These are phyloP conservation scores for Metarhizium rileyi DNA, from an alignment of 2,329 filamentous ascomycete species.

Conservation along the genomic window DNA sequence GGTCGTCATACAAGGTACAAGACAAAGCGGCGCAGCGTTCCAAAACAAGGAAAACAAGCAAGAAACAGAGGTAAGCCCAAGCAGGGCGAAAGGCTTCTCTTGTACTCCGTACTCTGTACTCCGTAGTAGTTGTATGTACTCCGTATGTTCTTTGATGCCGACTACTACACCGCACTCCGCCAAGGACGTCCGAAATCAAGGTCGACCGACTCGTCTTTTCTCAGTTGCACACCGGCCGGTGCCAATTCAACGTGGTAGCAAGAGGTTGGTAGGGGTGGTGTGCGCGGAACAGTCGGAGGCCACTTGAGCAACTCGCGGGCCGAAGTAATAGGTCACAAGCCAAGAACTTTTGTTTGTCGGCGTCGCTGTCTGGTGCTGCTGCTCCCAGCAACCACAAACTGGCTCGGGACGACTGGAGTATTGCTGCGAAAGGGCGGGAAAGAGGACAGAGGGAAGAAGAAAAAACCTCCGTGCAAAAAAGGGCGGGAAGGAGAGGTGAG, in stretches of 20 bases:
- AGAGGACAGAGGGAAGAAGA: neutral
- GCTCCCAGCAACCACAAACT: neutral
- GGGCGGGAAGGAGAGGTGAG: neutral
- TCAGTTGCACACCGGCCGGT: neutral
- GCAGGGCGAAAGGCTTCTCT: neutral
- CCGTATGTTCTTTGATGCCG: neutral
- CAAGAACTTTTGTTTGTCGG: neutral
- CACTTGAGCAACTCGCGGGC: neutral
- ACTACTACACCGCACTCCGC: neutral
- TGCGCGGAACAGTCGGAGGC: neutral
- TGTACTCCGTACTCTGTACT: neutral
- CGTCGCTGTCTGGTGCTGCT: neutral
- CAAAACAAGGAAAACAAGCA: neutral
- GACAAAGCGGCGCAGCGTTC: neutral
- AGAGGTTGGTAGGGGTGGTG: neutral
- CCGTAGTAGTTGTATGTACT: neutral
- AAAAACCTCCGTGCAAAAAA: neutral
- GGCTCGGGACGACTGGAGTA: neutral
- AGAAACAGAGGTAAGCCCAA: neutral
- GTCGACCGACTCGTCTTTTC: neutral
- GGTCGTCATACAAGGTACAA: neutral
- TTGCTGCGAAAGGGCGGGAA: neutral
- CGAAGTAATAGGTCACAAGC: neutral
- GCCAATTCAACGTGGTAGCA: neutral
- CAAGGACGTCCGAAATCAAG: neutral